phyloP scores from a whole-genome alignment of 495 filamentous ascomycete species.

The Margaritispora aquatica region DNA sequence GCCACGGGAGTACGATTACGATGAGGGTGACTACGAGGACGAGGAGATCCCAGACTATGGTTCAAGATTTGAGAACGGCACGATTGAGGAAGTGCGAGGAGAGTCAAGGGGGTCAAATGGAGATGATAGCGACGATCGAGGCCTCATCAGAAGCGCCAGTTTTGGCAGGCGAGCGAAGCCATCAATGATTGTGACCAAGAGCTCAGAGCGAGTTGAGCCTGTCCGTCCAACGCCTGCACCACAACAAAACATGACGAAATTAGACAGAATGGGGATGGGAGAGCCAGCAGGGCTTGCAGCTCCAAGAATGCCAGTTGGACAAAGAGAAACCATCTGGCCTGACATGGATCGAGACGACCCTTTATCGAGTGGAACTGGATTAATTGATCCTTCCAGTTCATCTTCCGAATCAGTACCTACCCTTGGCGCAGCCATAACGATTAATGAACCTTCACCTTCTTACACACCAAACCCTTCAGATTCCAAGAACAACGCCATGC shows the following conservation, averaged over 20 bases:
- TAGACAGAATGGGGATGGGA: slow-evolving; percentile 11
- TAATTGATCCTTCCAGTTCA: slow-evolving; percentile 18
- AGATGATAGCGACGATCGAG: slow-evolving; percentile 52
- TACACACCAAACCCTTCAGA: neutral
- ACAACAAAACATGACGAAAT: slow-evolving; percentile 20
- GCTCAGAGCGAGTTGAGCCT: slow-evolving; percentile 8
- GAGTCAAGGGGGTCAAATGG: slow-evolving; percentile 34
- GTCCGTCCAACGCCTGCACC: slow-evolving; percentile 7
- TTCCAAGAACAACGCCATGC: slow-evolving; percentile 33
- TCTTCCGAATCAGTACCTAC: slow-evolving; percentile 18
- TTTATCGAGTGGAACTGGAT: slow-evolving; percentile 21
- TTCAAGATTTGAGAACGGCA: slow-evolving; percentile 26
- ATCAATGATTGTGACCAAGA: slow-evolving; percentile 55
- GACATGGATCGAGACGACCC: slow-evolving; percentile 19
- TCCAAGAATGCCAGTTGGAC: slow-evolving; percentile 4
- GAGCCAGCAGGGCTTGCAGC: slow-evolving; percentile 3
- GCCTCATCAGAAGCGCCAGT: slow-evolving; percentile 72
- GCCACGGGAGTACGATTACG: slow-evolving; percentile 35
- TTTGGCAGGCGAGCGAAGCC: slow-evolving; percentile 68
- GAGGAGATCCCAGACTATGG: neutral
- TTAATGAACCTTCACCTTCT: neutral
- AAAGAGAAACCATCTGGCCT: slow-evolving; percentile 18
- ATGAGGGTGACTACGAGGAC: slow-evolving; percentile 31
- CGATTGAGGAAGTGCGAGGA: slow-evolving; percentile 38
- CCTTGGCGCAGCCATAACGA: slow-evolving; percentile 9